Base-by-base conservation (phyloP, 23 red algal genomes). In the Agarophyton chilense region DNA sequence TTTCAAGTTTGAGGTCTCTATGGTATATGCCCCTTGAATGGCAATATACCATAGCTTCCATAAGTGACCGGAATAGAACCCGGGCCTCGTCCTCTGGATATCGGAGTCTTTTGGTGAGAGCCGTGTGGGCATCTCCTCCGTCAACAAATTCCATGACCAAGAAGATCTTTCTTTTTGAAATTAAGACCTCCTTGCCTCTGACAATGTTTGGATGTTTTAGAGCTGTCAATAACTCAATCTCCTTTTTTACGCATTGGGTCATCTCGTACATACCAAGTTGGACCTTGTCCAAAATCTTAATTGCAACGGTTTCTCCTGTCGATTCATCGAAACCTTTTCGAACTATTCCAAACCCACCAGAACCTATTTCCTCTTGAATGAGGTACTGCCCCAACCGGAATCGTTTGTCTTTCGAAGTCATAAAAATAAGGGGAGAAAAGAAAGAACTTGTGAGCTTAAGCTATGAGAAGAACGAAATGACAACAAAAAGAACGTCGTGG, bases 221-320 rank as follows among this genome's bases (percentile, higher is more conserved):
- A 46, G 25, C 52, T 1, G 80, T 93, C 29, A 93, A 60, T 29
- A 93, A 32, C 19, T 84, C 52, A 51, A 95, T 95, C 44, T 95
- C 92, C 29, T 84, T 57, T 42, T 72, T 78, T 19, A 89, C 74
- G 35, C 78, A 61, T 36, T 63, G 57, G 0, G 81, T 77, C 92
- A 95, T 89, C 42, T 95, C 81, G 18, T 89, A 56, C 24, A 90
- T 65, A 19, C 72, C 46, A 42, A 95, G 68, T 32, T 95, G 42
- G 13, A 26, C 22, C 75, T 95, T 95, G 73, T 95, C 75, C 63
- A 95, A 73, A 16, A 95, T 67, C 78, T 95, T 95, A 52, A 95
- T 83, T 14, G 92, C 92, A 9, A 89, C 78, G 26, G 57, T 34
- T 39, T 66, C 54, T 57, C 89, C 89, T 10, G 71, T 71, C 25